Evolutionary conservation across 106 monocot species (phyloP).

Genomic region (Phalaenopsis aphrodite): DNA sequence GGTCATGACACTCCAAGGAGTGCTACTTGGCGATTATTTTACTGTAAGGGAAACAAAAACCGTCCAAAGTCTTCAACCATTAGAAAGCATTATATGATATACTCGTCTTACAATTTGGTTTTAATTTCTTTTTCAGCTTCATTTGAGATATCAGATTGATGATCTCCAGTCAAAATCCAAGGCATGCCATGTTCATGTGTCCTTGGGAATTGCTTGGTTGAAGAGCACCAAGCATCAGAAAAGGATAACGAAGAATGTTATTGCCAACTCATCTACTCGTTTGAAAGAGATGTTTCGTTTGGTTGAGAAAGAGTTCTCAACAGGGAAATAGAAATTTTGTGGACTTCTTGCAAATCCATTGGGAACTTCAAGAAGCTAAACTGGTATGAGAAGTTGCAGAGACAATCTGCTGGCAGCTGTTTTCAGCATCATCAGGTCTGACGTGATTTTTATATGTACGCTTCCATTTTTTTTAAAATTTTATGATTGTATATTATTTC

Average conservation of each 20-base stretch:
- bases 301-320: slow-evolving; percentile 29
- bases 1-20: slow-evolving; percentile 46
- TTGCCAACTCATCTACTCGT: slow-evolving; percentile 27
- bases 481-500: neutral
- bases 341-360: neutral
- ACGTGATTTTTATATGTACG: neutral
- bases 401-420: neutral
- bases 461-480: neutral
- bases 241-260: slow-evolving; percentile 41
- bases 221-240: slow-evolving; percentile 64
- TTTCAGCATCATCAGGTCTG: neutral
- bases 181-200: slow-evolving; percentile 43
- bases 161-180: slow-evolving; percentile 24
- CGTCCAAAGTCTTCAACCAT: neutral
- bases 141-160: slow-evolving; percentile 54
- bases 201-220: slow-evolving; percentile 50
- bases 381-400: neutral
- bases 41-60: slow-evolving; percentile 28
- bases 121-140: slow-evolving; percentile 35
- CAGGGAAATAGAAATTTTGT: slow-evolving; percentile 14
- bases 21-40: slow-evolving; percentile 57
- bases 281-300: slow-evolving; percentile 42
- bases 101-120: neutral
- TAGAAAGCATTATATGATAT: neutral
- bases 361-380: neutral